A percentile compares a stretch with the other conserved stretches of the same genome.
These are phyloP conservation scores for Sinapis alba DNA, from an alignment of 441 rosid species.

Conservation along the genomic window DNA sequence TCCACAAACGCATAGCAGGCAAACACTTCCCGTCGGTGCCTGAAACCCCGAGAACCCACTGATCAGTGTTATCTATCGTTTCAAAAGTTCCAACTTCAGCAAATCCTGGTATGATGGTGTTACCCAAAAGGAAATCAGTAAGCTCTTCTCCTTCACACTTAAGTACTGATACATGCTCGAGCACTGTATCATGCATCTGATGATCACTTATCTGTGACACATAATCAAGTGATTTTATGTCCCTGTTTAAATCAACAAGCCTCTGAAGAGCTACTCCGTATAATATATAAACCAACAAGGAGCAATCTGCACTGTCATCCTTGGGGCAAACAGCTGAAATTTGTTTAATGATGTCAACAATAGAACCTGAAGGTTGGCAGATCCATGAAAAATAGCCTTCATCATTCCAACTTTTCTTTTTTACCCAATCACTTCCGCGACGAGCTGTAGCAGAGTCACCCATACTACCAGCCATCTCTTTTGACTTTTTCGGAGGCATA, in stretches of 20 bases:
- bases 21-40: slow-evolving; percentile 59
- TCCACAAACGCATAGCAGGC: slow-evolving; percentile 78
- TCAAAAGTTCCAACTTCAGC: slow-evolving; percentile 38
- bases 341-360: slow-evolving; percentile 61
- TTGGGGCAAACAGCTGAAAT: slow-evolving; percentile 52
- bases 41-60: slow-evolving; percentile 61
- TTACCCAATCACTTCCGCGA: slow-evolving; percentile 71
- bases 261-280: slow-evolving; percentile 78
- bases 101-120: slow-evolving; percentile 46
- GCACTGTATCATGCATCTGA: slow-evolving; percentile 45
- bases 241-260: slow-evolving; percentile 87
- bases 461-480: slow-evolving; percentile 56
- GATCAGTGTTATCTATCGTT: slow-evolving; percentile 37
- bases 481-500: slow-evolving; percentile 63
- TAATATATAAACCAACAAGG: slow-evolving; percentile 59
- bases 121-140: slow-evolving; percentile 57
- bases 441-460: slow-evolving; percentile 54
- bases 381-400: slow-evolving; percentile 86
- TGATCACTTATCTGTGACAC: slow-evolving; percentile 51
- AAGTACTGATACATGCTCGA: slow-evolving; percentile 51
- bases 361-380: slow-evolving; percentile 65
- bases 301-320: slow-evolving; percentile 51
- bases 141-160: slow-evolving; percentile 80
- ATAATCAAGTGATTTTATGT: slow-evolving; percentile 67
- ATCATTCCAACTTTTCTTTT: slow-evolving; percentile 62